These are phyloP conservation scores for Cercospora nicotianae DNA, from an alignment of 2,329 filamentous ascomycete genomes.

Conservation along the genomic window DNA sequence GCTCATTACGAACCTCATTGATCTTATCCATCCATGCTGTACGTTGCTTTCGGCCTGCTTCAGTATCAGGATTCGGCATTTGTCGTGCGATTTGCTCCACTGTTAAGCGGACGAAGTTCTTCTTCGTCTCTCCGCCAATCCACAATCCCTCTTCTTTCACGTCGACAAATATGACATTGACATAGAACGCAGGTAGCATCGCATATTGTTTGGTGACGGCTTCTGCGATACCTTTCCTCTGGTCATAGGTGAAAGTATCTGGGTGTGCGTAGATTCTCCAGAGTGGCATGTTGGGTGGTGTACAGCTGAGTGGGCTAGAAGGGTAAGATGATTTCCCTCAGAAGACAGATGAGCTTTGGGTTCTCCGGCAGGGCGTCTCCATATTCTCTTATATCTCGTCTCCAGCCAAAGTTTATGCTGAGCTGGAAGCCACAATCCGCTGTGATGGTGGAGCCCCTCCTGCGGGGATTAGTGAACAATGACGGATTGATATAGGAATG, in stretches of 20 bases:
- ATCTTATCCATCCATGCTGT: not conserved
- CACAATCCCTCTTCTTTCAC: not conserved
- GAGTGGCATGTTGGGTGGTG: not conserved
- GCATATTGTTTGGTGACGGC: not conserved
- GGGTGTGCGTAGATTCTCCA: not conserved
- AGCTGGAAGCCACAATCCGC: not conserved
- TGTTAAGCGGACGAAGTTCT: not conserved
- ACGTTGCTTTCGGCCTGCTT: not conserved
- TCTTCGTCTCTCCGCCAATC: not conserved
- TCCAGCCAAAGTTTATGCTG: not conserved
- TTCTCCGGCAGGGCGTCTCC: not conserved
- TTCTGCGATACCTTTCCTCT: not conserved
- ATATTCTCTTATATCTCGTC: not conserved
- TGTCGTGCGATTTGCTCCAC: not conserved
- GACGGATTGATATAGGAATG: not conserved
- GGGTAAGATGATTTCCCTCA: not conserved
- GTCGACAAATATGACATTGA: not conserved
- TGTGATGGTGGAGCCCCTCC: not conserved
- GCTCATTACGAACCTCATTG: not conserved
- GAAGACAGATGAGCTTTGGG: not conserved
- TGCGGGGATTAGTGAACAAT: not conserved
- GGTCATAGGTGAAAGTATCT: not conserved
- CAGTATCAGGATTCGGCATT: not conserved
- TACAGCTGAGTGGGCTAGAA: not conserved
- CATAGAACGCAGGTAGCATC: not conserved